Conservation (phyloP, 192 early-diverging fungal genomes). For the Coemansia sp. region DNA sequence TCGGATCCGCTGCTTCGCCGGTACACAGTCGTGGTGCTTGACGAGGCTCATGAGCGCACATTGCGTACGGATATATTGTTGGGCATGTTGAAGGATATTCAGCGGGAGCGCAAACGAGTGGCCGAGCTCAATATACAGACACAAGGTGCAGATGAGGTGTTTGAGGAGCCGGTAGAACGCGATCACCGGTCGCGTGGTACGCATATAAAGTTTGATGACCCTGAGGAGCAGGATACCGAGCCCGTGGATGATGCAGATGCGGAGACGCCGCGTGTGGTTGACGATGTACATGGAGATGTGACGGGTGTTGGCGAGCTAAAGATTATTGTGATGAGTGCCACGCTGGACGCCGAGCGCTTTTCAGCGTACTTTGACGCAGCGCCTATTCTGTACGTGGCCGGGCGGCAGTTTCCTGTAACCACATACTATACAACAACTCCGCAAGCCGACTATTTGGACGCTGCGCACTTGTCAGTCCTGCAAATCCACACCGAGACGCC, state of each 20-base stretch:
- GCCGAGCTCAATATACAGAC: conserved; percentile 18
- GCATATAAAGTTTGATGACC: conserved; percentile 27
- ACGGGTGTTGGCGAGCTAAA: conserved; percentile 64
- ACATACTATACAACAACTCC: conserved; percentile 74
- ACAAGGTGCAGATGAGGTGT: not conserved
- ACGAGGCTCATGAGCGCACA: conserved; percentile 98
- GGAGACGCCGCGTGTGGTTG: not conserved
- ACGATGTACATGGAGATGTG: conserved; percentile 34
- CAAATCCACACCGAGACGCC: conserved; percentile 88
- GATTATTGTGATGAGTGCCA: conserved; percentile 95
- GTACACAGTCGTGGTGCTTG: conserved; percentile 88
- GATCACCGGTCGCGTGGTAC: conserved; percentile 30
- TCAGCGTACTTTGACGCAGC: conserved; percentile 86
- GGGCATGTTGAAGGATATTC: conserved; percentile 91
- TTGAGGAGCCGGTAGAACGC: not conserved
- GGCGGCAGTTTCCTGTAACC: conserved; percentile 87
- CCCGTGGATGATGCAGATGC: not conserved
- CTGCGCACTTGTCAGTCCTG: conserved; percentile 79
- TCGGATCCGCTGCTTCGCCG: conserved; percentile 71
- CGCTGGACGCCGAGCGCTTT: conserved; percentile 91
- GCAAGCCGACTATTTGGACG: conserved; percentile 91
- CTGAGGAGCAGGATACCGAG: not conserved
- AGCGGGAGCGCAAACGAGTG: conserved; percentile 61
- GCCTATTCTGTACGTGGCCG: conserved; percentile 82
- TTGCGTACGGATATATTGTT: conserved; percentile 95